Conservation (phyloP, 768 basidiomycete species). For the Psilocybe tampanensis region DNA sequence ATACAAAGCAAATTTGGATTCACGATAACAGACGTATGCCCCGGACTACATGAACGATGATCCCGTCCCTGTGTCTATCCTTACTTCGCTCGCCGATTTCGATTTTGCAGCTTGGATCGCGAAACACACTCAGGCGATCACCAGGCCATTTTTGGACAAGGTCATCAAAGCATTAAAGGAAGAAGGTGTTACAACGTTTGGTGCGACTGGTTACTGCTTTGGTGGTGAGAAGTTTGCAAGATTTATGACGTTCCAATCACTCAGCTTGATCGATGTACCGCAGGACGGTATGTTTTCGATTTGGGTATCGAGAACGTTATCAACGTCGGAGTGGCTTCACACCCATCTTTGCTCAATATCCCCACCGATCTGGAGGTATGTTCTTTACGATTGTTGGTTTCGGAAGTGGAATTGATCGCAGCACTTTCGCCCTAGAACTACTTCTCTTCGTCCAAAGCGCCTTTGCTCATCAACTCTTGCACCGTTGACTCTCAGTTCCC, state of each 20-base stretch:
- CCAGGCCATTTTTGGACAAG: conserved; percentile 54
- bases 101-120: conserved; percentile 45
- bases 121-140: conserved; percentile 39
- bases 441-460: conserved; percentile 42
- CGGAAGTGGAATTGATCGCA: background rate
- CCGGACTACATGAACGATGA: conserved; percentile 49
- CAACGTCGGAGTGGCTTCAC: conserved; percentile 50
- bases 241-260: too few species aligned
- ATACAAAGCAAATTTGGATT: too few species aligned
- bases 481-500: conserved; percentile 55
- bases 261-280: too few species aligned
- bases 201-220: conserved; percentile 69
- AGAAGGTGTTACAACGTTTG: conserved; percentile 59
- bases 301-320: conserved; percentile 58
- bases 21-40: conserved; percentile 38
- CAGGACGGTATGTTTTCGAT: conserved; percentile 61
- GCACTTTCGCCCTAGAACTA: conserved; percentile 46
- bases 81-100: conserved; percentile 34
- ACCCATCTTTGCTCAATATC: conserved; percentile 61
- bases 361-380: conserved; percentile 65
- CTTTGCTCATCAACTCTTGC: conserved; percentile 73
- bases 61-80: conserved; percentile 35
- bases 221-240: conserved; percentile 52
- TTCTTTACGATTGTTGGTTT: background rate
- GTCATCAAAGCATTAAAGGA: conserved; percentile 59